A percentile compares a stretch with the other conserved stretches of the same genome.
Evolutionary conservation across 371 early-diverging fungal genomes (phyloP).

Genomic region (Quaeritorhiza haematococci): DNA sequence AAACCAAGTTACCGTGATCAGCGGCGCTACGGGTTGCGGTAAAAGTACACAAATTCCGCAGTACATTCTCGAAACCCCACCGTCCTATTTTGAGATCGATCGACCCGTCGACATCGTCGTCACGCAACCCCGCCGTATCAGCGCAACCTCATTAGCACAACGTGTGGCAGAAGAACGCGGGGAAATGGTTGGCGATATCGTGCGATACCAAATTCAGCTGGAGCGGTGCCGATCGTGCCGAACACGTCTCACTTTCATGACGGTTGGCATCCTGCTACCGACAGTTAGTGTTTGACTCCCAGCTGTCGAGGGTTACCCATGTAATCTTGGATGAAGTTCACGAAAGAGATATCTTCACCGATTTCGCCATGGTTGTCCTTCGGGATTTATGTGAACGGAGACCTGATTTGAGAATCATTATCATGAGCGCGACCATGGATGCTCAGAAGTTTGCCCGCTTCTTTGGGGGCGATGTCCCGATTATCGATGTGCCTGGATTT

Average conservation of each 20-base stretch:
- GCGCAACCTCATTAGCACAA: conserved; percentile 87
- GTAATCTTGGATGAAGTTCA: conserved; percentile 65
- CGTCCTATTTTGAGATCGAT: conserved; percentile 45
- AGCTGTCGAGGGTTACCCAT: conserved; percentile 31
- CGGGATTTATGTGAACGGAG: conserved; percentile 20
- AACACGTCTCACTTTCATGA: conserved; percentile 56
- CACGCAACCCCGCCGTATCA: conserved; percentile 94
- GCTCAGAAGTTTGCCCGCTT: conserved; percentile 35
- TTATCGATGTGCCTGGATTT: conserved; percentile 70
- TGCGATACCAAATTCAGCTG: no score
- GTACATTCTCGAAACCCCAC: no score
- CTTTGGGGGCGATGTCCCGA: conserved; percentile 54
- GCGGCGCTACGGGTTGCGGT: conserved; percentile 93
- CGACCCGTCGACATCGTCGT: conserved; percentile 61
- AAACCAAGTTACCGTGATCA: conserved; percentile 68
- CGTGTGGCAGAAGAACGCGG: conserved; percentile 82
- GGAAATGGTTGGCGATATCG: conserved; percentile 47
- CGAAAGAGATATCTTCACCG: conserved; percentile 55
- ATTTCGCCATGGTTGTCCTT: conserved; percentile 48
- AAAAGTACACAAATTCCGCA: conserved; percentile 93
- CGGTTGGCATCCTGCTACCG: conserved; percentile 58
- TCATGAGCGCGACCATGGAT: conserved; percentile 53
- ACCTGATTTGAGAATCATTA: conserved; percentile 41
- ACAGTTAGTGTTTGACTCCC: conserved; percentile 43
- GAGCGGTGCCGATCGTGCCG: no score